Evolutionary conservation across 2,329 filamentous ascomycete species (phyloP).

Genomic region (Fusarium citri): DNA sequence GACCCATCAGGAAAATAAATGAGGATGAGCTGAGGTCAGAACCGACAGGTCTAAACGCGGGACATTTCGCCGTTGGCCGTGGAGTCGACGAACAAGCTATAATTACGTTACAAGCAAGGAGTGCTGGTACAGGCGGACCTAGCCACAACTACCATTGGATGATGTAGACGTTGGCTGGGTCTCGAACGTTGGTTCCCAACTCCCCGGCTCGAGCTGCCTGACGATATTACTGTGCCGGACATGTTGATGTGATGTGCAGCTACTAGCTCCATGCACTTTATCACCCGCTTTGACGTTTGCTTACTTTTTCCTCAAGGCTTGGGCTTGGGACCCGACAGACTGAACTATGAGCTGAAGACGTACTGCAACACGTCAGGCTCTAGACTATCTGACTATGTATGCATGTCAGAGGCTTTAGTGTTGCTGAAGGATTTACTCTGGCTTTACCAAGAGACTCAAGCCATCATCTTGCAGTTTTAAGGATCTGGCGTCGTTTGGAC

Average conservation of each 20-base stretch:
- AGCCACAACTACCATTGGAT: not conserved
- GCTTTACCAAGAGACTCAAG: conserved; percentile 4
- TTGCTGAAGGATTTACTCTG: conserved; percentile 1
- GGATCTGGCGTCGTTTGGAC: conserved; percentile 17
- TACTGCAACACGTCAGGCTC: conserved; percentile 3
- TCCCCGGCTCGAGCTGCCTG: conserved; percentile 2
- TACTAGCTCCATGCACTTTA: conserved; percentile 9
- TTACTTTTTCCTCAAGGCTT: conserved; percentile 28
- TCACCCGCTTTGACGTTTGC: conserved; percentile 33
- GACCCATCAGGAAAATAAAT: not conserved
- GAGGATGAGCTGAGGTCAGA: conserved; percentile 17
- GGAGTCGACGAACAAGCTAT: not conserved
- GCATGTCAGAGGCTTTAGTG: not conserved
- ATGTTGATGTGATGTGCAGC: conserved; percentile 23
- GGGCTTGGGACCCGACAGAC: conserved; percentile 20
- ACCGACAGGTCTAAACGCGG: conserved; percentile 2
- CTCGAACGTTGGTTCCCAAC: conserved; percentile 19
- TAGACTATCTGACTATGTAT: not conserved
- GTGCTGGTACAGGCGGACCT: not conserved
- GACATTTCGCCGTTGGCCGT: conserved; percentile 3
- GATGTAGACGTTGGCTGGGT: conserved; percentile 2
- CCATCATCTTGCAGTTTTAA: conserved; percentile 8
- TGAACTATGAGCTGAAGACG: conserved; percentile 29
- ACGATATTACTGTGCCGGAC: not conserved
- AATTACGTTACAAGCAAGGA: not conserved